Evolutionary conservation across 2,329 filamentous ascomycete genomes (phyloP).

Genomic region (Trichophyton simii): DNA sequence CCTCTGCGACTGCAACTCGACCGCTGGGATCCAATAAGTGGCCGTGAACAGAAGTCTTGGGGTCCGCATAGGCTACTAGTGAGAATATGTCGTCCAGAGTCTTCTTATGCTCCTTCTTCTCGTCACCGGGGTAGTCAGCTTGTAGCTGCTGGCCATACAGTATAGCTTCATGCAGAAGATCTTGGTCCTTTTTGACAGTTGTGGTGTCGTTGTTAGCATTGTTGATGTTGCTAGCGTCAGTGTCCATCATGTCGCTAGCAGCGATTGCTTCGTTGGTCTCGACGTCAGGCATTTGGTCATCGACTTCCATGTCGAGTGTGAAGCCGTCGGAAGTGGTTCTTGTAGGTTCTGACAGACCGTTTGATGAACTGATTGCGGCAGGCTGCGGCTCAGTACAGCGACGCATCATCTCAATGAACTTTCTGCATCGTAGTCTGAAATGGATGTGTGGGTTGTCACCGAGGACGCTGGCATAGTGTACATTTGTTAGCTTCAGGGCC

Average conservation of each 20-base stretch:
- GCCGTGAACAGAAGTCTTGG: slow-evolving; percentile 61
- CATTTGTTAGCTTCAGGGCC: slow-evolving; percentile 68
- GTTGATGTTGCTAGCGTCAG: slow-evolving; percentile 38
- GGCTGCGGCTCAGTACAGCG: slow-evolving; percentile 52
- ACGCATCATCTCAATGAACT: slow-evolving; percentile 90
- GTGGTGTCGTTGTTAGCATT: slow-evolving; percentile 15
- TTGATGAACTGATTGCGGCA: slow-evolving; percentile 19
- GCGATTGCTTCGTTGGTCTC: slow-evolving; percentile 14
- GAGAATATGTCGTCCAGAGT: slow-evolving; percentile 76
- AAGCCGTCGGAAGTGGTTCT: slow-evolving; percentile 34
- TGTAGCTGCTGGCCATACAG: slow-evolving; percentile 68
- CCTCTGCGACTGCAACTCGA: slow-evolving; percentile 70
- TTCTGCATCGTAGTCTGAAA: slow-evolving; percentile 77
- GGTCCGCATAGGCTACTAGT: slow-evolving; percentile 74
- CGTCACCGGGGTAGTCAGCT: slow-evolving; percentile 62
- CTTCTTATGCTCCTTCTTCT: slow-evolving; percentile 56
- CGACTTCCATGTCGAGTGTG: slow-evolving; percentile 46
- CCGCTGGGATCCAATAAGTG: slow-evolving; percentile 66
- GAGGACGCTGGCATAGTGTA: slow-evolving; percentile 69
- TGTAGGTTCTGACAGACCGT: slow-evolving; percentile 16
- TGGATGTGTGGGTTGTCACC: slow-evolving; percentile 69
- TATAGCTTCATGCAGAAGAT: slow-evolving; percentile 57
- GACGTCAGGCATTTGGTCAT: slow-evolving; percentile 35
- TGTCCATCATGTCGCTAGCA: slow-evolving; percentile 29
- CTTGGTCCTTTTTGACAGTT: slow-evolving; percentile 26